A percentile compares a stretch with the other conserved stretches of the same genome.
Conservation (phyloP, 768 basidiomycete genomes). For the Lentinula raphanica region DNA sequence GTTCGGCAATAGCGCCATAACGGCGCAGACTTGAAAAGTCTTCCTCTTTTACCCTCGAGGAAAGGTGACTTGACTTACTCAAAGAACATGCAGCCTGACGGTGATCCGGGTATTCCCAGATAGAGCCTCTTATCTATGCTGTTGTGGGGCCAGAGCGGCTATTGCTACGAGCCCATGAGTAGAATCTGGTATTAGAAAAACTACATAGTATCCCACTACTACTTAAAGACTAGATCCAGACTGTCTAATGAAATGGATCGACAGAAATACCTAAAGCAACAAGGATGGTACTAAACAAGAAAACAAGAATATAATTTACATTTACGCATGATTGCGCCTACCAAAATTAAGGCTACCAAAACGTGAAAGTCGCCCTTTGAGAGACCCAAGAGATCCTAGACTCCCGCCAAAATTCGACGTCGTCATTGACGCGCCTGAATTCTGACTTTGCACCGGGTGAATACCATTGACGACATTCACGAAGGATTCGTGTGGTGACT, state of each 20-base stretch:
- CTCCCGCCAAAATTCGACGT: constrained; percentile 61
- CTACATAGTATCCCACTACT: background rate
- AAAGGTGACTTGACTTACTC: too few species aligned
- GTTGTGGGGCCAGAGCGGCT: too few species aligned
- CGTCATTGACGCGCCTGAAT: constrained; percentile 54
- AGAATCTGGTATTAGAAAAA: too few species aligned
- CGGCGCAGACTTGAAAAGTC: too few species aligned
- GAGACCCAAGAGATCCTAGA: constrained; percentile 48
- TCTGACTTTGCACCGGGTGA: constrained; percentile 37
- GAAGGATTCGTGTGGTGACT: constrained; percentile 71
- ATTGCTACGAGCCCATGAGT: too few species aligned
- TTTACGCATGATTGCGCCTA: constrained; percentile 28
- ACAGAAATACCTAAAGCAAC: constrained; percentile 9
- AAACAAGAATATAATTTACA: background rate
- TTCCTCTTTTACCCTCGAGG: too few species aligned
- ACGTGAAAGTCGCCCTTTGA: constrained; percentile 70
- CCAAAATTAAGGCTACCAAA: constrained; percentile 74
- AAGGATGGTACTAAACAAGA: too few species aligned
- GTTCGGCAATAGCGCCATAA: background rate
- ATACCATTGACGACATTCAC: constrained; percentile 72
- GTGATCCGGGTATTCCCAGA: too few species aligned
- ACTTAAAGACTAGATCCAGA: background rate
- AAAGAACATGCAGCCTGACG: too few species aligned
- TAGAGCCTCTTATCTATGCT: too few species aligned
- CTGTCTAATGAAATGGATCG: constrained; percentile 8